Evolutionary conservation across 768 basidiomycete species (phyloP).

Genomic region (Sarcodon sp.): DNA sequence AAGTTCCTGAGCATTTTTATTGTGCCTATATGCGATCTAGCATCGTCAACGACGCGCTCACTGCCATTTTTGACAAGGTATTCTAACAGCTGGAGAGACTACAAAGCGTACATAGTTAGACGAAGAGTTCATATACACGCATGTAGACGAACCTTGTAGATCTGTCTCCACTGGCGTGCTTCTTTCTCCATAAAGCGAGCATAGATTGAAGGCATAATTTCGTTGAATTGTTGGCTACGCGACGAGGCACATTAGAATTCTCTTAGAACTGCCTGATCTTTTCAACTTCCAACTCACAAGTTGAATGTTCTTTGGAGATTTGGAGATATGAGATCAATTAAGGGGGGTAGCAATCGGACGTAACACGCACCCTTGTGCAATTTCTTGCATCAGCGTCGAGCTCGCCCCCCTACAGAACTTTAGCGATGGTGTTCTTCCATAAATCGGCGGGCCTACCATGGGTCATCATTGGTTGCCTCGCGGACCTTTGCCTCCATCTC

Average conservation of each 20-base stretch:
- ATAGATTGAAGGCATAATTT: conserved; percentile 98
- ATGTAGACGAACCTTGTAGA: conserved; percentile 68
- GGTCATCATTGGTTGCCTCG: conserved; percentile 96
- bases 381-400: conserved; percentile 96
- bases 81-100: conserved; percentile 90
- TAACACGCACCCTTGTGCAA: conserved; percentile 71
- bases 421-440: conserved; percentile 2
- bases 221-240: conserved; percentile 89
- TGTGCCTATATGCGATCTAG: conserved; percentile 86
- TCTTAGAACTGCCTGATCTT: neutral
- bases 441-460: conserved; percentile 53
- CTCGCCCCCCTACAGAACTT: conserved; percentile 72
- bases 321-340: conserved; percentile 7
- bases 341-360: conserved; percentile 17
- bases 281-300: conserved; percentile 46
- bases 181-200: conserved; percentile 96
- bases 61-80: conserved; percentile 96
- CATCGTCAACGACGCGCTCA: conserved; percentile 96
- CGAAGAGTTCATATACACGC: neutral
- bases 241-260: neutral
- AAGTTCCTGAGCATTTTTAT: conserved; percentile 97
- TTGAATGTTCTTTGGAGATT: conserved; percentile 77
- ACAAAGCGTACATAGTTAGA: neutral
- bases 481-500: conserved; percentile 96
- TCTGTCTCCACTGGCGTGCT: conserved; percentile 95